Percentiles rank a stretch among this genome's conserved stretches.
Evolutionary conservation across 1,284 basidiomycete species (phyloP).

Genomic region (Heliocybe sulcata): DNA sequence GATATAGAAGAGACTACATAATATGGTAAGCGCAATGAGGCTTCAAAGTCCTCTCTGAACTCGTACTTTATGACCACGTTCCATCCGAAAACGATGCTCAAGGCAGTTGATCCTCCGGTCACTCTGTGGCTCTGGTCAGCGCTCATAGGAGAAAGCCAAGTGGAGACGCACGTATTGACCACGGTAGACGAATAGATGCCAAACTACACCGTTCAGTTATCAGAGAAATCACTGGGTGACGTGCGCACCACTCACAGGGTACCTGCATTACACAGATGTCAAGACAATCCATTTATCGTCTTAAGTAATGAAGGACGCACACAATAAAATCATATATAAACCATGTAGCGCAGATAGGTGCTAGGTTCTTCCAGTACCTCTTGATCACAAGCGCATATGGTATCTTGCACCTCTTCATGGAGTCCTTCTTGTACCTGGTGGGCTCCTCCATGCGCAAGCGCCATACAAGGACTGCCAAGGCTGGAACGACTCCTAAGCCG

Average conservation of each 20-base stretch:
- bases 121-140: slow-evolving; percentile 33
- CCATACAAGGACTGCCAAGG: slow-evolving; percentile 79
- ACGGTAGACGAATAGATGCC: slow-evolving; percentile 83
- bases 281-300: not conserved
- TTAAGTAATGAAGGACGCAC: slow-evolving; percentile 23
- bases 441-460: slow-evolving; percentile 84
- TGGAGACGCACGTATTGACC: slow-evolving; percentile 35
- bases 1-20: slow-evolving; percentile 64
- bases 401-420: slow-evolving; percentile 69
- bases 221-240: not conserved
- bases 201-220: slow-evolving; percentile 38
- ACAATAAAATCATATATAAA: slow-evolving; percentile 83
- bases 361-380: slow-evolving; percentile 70
- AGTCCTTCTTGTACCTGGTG: slow-evolving; percentile 57
- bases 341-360: slow-evolving; percentile 61
- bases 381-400: slow-evolving; percentile 78
- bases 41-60: slow-evolving; percentile 4
- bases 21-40: not conserved
- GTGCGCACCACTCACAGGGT: slow-evolving; percentile 44
- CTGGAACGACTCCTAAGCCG: slow-evolving; percentile 81
- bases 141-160: not conserved
- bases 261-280: slow-evolving; percentile 27
- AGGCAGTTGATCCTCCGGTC: slow-evolving; percentile 40
- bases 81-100: slow-evolving; percentile 70
- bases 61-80: slow-evolving; percentile 68